A percentile compares a stretch with the other conserved stretches of the same genome.
Conservation (phyloP, 164 flowering plant species). For the Magnolia changhungtana region DNA sequence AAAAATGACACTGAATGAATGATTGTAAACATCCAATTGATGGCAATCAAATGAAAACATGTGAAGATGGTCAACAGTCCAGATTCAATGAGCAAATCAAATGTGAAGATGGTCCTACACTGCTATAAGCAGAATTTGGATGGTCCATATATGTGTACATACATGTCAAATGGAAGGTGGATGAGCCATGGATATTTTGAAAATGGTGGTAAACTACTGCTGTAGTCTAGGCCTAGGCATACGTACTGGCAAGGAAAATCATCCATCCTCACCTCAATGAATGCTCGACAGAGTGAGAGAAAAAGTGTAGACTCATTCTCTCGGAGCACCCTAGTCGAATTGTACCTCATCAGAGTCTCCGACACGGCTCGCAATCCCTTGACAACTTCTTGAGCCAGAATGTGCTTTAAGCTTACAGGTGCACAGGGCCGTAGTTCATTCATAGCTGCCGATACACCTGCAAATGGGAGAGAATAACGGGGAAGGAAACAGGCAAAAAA, state of each 20-base stretch:
- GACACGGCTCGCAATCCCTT: conserved; percentile 83
- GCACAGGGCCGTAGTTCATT: conserved; percentile 99
- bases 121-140: no score
- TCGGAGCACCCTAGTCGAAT: conserved; percentile 74
- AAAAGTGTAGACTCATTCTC: conserved; percentile 75
- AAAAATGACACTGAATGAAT: no score
- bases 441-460: conserved; percentile 93
- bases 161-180: no score
- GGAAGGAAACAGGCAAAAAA: not conserved
- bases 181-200: not conserved
- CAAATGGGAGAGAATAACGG: conserved; percentile 5
- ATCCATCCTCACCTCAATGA: conserved; percentile 58
- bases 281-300: conserved; percentile 87
- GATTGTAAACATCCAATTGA: no score
- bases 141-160: no score
- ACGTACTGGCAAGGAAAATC: not conserved
- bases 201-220: not conserved
- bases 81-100: no score
- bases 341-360: conserved; percentile 71
- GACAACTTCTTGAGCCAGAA: conserved; percentile 76
- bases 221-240: not conserved
- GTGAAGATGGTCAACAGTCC: no score
- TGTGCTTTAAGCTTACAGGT: conserved; percentile 73
- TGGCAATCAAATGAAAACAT: no score
- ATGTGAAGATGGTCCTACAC: no score